phyloP scores from a whole-genome alignment of 2,329 filamentous ascomycete genomes.

The Apiospora marii region DNA sequence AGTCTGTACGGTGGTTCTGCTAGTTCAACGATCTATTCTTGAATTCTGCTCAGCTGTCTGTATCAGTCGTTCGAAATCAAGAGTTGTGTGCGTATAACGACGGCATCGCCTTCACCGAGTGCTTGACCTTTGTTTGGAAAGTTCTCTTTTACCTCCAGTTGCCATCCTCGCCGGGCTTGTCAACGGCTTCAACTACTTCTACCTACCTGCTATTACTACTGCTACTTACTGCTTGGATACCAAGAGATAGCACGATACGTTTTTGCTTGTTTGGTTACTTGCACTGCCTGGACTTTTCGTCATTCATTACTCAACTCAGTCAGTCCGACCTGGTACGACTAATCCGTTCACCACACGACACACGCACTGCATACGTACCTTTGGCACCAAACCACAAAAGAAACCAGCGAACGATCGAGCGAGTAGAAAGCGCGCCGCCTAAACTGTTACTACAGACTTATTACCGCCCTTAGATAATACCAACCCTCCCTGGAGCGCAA shows the following conservation, averaged over 20 bases:
- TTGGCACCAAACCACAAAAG: constrained; percentile 8
- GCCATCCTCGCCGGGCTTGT: constrained; percentile 4
- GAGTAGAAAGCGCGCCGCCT: constrained; percentile 14
- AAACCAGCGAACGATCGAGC: constrained; percentile 15
- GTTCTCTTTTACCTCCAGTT: constrained; percentile 1
- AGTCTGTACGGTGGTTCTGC: constrained; percentile 18
- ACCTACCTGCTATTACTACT: not conserved
- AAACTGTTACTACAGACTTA: constrained; percentile 21
- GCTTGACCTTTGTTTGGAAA: not conserved
- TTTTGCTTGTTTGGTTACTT: not conserved
- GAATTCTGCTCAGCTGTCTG: constrained; percentile 7
- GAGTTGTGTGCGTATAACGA: not conserved
- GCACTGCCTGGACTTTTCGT: constrained; percentile 1
- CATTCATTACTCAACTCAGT: constrained; percentile 19
- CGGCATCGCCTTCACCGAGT: not conserved
- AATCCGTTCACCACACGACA: constrained; percentile 16
- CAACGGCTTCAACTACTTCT: not conserved
- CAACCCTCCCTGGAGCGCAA: constrained; percentile 2
- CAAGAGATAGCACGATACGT: not conserved
- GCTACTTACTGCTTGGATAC: not conserved
- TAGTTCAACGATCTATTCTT: constrained; percentile 10
- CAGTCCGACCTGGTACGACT: constrained; percentile 20
- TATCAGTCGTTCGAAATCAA: not conserved
- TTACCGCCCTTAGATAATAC: constrained; percentile 16
- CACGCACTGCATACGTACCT: constrained; percentile 20